These are phyloP conservation scores for Hyphopichia pseudoburtonii DNA, from an alignment of 1,139 yeast species.

Conservation along the genomic window DNA sequence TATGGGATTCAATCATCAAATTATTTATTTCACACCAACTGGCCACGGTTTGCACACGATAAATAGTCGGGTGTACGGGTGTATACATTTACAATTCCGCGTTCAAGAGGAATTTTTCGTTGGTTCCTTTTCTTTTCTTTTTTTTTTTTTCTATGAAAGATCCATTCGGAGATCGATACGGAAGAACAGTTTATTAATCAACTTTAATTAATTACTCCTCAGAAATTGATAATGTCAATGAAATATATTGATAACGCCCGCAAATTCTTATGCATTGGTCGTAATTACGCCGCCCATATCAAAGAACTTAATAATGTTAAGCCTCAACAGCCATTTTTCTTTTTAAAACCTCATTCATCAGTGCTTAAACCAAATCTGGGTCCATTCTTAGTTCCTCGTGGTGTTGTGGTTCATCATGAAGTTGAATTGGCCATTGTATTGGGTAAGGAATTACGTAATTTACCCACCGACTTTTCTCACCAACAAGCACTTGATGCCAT, in stretches of 20 bases:
- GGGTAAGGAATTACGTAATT: constrained; percentile 61
- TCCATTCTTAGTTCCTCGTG: constrained; percentile 80
- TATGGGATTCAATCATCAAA: too few relatives aligned
- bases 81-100: too few relatives aligned
- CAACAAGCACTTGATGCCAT: constrained; percentile 74
- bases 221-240: constrained; percentile 17
- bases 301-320: constrained; percentile 78
- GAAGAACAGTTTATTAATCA: too few relatives aligned
- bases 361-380: constrained; percentile 63
- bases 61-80: too few relatives aligned
- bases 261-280: constrained; percentile 90
- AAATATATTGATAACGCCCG: constrained; percentile 64
- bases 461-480: constrained; percentile 58
- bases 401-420: constrained; percentile 85
- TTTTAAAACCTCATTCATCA: constrained; percentile 79
- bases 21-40: too few relatives aligned
- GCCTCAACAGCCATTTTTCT: constrained; percentile 87
- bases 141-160: too few relatives aligned
- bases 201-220: too few relatives aligned
- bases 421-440: constrained; percentile 85
- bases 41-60: too few relatives aligned
- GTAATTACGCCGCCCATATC: constrained; percentile 94
- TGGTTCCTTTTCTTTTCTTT: too few relatives aligned
- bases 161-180: too few relatives aligned
- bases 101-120: too few relatives aligned